phyloP scores from a whole-genome alignment of 257 asterid genomes.

The Nicotiana attenuata region DNA sequence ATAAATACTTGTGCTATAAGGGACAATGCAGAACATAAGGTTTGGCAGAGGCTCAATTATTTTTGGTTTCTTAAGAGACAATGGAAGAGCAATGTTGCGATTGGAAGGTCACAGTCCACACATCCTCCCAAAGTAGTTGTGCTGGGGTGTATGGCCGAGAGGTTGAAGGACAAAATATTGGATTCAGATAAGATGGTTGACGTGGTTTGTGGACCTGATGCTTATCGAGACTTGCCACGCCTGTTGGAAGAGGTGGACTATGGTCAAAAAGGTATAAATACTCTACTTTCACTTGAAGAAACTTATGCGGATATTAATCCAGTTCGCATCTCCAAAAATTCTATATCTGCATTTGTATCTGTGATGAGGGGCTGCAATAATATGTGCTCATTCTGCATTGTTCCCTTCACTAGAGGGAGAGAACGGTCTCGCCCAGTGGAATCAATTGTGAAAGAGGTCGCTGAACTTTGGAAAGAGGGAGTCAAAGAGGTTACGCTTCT shows the following conservation, averaged over 20 bases:
- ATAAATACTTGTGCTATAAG: conserved; percentile 95
- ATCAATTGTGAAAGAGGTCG: conserved; percentile 89
- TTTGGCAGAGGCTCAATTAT: conserved; percentile 94
- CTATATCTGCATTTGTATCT: conserved; percentile 90
- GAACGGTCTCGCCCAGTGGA: conserved; percentile 93
- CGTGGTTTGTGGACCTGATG: conserved; percentile 98
- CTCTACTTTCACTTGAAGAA: conserved; percentile 95
- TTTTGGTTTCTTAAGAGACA: conserved; percentile 96
- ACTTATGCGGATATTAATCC: conserved; percentile 96
- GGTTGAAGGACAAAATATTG: conserved; percentile 91
- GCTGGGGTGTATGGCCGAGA: conserved; percentile 97
- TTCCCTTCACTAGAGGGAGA: conserved; percentile 97
- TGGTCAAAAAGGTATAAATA: conserved; percentile 96
- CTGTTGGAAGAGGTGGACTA: conserved; percentile 88
- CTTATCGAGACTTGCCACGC: conserved; percentile 92
- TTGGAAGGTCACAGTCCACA: conserved; percentile 78
- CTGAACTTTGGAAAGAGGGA: conserved; percentile 84
- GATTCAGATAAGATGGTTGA: conserved; percentile 99
- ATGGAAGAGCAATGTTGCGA: conserved; percentile 89
- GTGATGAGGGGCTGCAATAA: conserved; percentile 98
- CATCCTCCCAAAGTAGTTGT: conserved; percentile 97
- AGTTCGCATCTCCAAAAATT: conserved; percentile 86
- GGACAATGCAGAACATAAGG: conserved; percentile 96
- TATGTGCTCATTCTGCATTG: conserved; percentile 98
- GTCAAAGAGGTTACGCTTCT: conserved; percentile 96